Base-by-base conservation (phyloP, 805 yeast species). In the Clavispora phyllophila region DNA sequence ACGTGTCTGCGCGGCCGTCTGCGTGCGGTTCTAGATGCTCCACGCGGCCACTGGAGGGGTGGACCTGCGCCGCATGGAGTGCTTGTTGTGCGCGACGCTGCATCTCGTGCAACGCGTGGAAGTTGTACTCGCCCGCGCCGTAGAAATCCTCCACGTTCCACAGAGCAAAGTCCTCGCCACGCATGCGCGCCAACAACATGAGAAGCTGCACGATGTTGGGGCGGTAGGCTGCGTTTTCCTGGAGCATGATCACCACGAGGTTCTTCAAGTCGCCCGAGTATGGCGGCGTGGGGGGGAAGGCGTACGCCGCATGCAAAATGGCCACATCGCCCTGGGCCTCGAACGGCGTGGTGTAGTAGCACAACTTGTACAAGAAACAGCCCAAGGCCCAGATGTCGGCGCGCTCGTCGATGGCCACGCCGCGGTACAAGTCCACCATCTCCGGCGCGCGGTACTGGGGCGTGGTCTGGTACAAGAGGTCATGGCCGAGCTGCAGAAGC, bases 371-470 rank as follows among this genome's bases (percentile, higher is more conserved):
- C 39, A 93, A 70, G 48, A 93, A 87, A 25, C 93, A 83, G 9
- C 99, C 99, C 37, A 91, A 67, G 0, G 99, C 99, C 99, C 99
- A 91, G 37, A 91, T 86, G 65, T 91, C 99, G 7, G 91, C 75
- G 62, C 88, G 88, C 55, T 90, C 95, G 62, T 91, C 93, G 32
- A 91, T 85, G 2, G 96, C 93, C 37, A 81, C 67, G 6, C 89
- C 86, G 37, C 88, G 71, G 59, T 84, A 83, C 20, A 90, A 72
- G 63, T 91, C 97, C 43, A 91, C 78, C 98, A 91, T 93, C 60
- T 91, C 99, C 0, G 99, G 99, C 0, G 95, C 74, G 49, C 99
- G 72, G 60, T 91, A 91, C 62, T 93, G 99, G 13, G 96, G 96
- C 4, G 99, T 91, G 0, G 99, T 91, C 58, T 91, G 95, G 49